These are phyloP conservation scores for Chaetothyriales sp. DNA, from an alignment of 2,329 filamentous ascomycete species.

Conservation along the genomic window DNA sequence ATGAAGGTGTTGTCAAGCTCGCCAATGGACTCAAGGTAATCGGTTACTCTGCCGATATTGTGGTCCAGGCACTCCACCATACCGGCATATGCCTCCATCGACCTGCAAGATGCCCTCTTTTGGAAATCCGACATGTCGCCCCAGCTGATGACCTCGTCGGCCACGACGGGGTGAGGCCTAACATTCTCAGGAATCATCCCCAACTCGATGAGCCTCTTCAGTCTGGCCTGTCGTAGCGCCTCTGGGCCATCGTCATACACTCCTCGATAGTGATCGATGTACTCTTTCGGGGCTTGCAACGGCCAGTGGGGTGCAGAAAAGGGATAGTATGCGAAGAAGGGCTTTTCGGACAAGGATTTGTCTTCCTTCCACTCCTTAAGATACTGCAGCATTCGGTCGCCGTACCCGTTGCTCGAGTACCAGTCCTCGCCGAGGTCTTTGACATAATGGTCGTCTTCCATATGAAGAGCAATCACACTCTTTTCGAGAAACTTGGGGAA, in stretches of 20 bases:
- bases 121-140: constrained; percentile 26
- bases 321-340: constrained; percentile 37
- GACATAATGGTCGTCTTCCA: constrained; percentile 33
- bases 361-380: constrained; percentile 36
- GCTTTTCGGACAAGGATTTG: constrained; percentile 25
- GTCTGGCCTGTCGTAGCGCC: constrained; percentile 31
- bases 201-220: constrained; percentile 33
- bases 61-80: constrained; percentile 38
- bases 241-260: constrained; percentile 39
- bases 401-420: constrained; percentile 43
- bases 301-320: constrained; percentile 43
- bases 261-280: constrained; percentile 36
- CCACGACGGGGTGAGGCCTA: constrained; percentile 31
- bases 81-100: constrained; percentile 39
- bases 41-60: constrained; percentile 34
- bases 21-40: constrained; percentile 32
- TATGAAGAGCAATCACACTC: constrained; percentile 31
- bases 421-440: constrained; percentile 37
- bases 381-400: constrained; percentile 40
- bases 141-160: constrained; percentile 31
- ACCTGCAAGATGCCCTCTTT: constrained; percentile 28
- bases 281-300: constrained; percentile 35
- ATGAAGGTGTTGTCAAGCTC: constrained; percentile 39
- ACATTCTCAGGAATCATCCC: constrained; percentile 31
- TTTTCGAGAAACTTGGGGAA: constrained; percentile 30